phyloP scores from a whole-genome alignment of 2,329 filamentous ascomycete genomes.

The Sclerotinia nivalis region DNA sequence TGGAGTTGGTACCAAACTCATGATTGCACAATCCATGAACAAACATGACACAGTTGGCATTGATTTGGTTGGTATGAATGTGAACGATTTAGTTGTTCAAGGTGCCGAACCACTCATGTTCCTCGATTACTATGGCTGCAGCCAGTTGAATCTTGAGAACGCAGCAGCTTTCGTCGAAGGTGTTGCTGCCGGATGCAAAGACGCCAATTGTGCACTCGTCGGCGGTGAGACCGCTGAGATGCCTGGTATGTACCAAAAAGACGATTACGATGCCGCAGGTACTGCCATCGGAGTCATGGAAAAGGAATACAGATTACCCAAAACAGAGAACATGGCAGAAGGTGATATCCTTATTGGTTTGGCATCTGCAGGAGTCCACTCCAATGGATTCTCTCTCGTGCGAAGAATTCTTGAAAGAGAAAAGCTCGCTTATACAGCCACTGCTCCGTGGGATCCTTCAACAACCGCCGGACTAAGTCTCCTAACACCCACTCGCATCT shows the following conservation, averaged over 20 bases:
- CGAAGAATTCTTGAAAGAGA: constrained; percentile 79
- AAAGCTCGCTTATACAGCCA: constrained; percentile 68
- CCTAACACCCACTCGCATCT: constrained; percentile 88
- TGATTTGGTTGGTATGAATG: constrained; percentile 82
- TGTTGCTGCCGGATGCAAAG: constrained; percentile 82
- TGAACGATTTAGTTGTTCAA: constrained; percentile 96
- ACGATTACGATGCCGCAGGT: constrained; percentile 92
- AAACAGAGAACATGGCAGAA: constrained; percentile 70
- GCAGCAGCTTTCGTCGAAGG: constrained; percentile 88
- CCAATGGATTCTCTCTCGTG: constrained; percentile 96
- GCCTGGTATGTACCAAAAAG: constrained; percentile 83
- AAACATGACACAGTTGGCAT: constrained; percentile 95
- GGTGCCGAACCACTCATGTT: constrained; percentile 94
- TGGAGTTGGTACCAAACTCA: constrained; percentile 94
- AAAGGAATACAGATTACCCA: constrained; percentile 69
- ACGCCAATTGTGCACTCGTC: constrained; percentile 86
- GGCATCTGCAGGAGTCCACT: constrained; percentile 84
- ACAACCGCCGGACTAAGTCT: constrained; percentile 72
- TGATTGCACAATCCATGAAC: constrained; percentile 85
- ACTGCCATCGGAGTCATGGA: constrained; percentile 84
- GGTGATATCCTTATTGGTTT: constrained; percentile 88
- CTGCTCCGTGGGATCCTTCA: constrained; percentile 72
- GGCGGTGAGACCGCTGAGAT: constrained; percentile 98
- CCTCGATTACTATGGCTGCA: constrained; percentile 96
- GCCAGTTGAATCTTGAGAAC: constrained; percentile 74